These are phyloP conservation scores for Cercospora zeina DNA, from an alignment of 2,329 filamentous ascomycete species.

Conservation along the genomic window DNA sequence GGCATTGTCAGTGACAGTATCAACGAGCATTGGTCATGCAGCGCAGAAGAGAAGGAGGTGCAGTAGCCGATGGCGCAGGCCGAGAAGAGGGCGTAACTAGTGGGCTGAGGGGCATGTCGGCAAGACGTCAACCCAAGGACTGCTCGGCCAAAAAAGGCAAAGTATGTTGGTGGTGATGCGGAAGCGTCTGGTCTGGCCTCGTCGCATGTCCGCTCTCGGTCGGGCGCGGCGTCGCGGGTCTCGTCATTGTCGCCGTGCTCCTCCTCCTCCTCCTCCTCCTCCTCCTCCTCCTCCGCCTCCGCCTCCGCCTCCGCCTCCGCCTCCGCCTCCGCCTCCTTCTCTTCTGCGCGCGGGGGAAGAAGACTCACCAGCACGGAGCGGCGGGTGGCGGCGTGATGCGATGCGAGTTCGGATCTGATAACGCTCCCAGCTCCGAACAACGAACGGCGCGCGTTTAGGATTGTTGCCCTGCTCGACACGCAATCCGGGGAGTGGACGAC, in stretches of 20 bases:
- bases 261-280: not conserved
- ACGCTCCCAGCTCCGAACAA: not conserved
- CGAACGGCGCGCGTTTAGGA: not conserved
- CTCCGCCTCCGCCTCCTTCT: not conserved
- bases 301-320: not conserved
- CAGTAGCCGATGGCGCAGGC: not conserved
- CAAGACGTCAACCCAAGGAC: constrained; percentile 7
- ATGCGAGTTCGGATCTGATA: constrained; percentile 9
- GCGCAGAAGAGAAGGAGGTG: not conserved
- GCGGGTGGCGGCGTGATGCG: not conserved
- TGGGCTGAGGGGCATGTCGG: not conserved
- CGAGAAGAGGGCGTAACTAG: not conserved
- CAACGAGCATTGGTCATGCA: constrained; percentile 14
- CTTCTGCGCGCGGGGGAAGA: not conserved
- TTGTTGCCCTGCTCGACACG: too few relatives aligned
- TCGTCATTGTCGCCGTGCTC: not conserved
- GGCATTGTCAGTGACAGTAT: constrained; percentile 3
- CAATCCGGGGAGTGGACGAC: too few relatives aligned
- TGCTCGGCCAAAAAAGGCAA: not conserved
- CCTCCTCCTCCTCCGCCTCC: not conserved
- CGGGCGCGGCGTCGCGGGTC: not conserved
- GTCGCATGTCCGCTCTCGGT: not conserved
- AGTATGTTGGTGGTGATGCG: too few relatives aligned
- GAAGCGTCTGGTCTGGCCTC: not conserved
- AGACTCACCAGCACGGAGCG: not conserved